Conservation (phyloP, 148 eudicot species). For the Chenopodium album region DNA sequence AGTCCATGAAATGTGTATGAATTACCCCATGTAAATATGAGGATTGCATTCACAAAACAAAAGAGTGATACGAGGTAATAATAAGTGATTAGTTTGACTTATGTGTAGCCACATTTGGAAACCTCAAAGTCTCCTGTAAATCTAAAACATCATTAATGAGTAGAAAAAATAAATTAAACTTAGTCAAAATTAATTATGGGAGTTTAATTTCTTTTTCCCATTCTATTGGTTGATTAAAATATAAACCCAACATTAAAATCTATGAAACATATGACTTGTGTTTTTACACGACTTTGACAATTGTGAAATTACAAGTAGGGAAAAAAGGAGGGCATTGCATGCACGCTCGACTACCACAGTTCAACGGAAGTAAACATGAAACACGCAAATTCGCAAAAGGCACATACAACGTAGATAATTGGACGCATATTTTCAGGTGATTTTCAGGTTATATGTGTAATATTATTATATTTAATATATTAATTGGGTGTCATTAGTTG, state of each 20-base stretch:
- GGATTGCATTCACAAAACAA: too few relatives aligned
- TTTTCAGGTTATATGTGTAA: neutral
- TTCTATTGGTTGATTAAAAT: neutral
- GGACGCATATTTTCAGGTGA: conserved; percentile 12
- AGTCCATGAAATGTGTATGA: too few relatives aligned
- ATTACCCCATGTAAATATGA: too few relatives aligned
- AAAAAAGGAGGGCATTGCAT: neutral
- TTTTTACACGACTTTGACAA: neutral
- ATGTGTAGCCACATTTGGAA: neutral
- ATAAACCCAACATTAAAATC: too few relatives aligned
- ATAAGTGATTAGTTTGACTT: neutral
- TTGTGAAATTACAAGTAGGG: neutral
- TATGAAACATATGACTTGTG: neutral
- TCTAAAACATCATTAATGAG: neutral
- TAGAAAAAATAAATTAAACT: neutral
- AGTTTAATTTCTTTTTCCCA: neutral
- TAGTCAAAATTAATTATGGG: neutral
- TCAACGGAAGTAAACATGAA: conserved; percentile 7
- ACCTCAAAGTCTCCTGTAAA: neutral
- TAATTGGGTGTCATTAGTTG: neutral
- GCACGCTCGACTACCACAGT: conserved; percentile 3
- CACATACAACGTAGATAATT: conserved; percentile 9
- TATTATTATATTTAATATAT: too few relatives aligned
- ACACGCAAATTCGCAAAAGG: neutral
- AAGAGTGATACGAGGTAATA: too few relatives aligned